These are phyloP conservation scores for Colletotrichum siamense DNA, from an alignment of 2,329 filamentous ascomycete genomes.

Conservation along the genomic window DNA sequence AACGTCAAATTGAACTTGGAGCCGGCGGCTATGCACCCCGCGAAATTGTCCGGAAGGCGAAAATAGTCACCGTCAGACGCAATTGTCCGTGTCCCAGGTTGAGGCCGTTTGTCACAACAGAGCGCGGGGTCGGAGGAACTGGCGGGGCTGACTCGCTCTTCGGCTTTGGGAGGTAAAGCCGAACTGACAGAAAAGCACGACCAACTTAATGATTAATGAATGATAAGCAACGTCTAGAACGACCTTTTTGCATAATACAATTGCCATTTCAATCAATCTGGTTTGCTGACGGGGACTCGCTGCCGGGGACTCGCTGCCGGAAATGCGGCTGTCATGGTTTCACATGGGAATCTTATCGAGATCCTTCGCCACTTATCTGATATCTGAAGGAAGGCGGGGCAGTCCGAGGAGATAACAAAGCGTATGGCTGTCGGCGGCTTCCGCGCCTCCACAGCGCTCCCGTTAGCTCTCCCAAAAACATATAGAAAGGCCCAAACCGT, in stretches of 20 bases:
- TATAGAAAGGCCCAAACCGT: neutral
- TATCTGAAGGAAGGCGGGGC: conserved; percentile 3
- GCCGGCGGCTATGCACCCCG: neutral
- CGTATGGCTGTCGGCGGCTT: conserved; percentile 13
- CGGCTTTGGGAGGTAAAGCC: neutral
- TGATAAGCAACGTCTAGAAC: neutral
- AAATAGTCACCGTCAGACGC: too few species aligned
- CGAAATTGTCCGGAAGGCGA: neutral
- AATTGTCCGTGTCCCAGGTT: neutral
- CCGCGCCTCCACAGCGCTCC: neutral
- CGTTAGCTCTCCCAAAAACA: neutral
- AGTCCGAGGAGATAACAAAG: neutral
- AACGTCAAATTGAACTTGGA: neutral
- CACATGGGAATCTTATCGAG: neutral
- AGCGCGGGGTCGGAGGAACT: too few species aligned
- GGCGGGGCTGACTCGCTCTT: neutral
- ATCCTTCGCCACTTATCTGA: neutral
- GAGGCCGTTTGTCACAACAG: neutral
- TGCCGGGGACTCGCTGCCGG: neutral
- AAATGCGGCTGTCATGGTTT: neutral
- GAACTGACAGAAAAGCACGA: neutral
- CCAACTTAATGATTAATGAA: neutral
- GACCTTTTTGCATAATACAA: neutral
- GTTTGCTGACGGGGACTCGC: neutral
- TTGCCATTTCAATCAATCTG: neutral